Evolutionary conservation across 805 yeast species (phyloP), one percentile per base, ranked within the genome.

Genomic region (Saccharomycopsis malanga): DNA sequence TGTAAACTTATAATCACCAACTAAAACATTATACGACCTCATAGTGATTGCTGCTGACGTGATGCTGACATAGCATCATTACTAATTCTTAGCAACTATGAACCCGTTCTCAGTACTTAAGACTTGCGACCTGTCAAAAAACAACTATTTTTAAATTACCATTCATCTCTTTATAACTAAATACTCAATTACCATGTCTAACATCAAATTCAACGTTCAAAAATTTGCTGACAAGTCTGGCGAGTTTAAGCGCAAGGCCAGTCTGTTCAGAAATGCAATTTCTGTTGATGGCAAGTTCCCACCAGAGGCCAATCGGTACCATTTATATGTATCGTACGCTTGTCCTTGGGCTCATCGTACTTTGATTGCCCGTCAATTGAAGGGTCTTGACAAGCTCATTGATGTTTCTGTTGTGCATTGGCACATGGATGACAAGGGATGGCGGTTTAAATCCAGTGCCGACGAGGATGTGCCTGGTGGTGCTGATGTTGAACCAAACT

Each of bases 331-430:
- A 9, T 83, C 93, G 0, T 70, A 73, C 42, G 96, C 96, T 1
- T 91, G 98, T 65, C 98, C 98, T 3, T 91, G 97, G 77, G 97
- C 97, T 1, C 95, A 87, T 60, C 73, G 98, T 53, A 78, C 89
- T 0, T 69, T 89, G 49, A 81, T 87, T 45, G 72, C 81, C 2
- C 68, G 96, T 45, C 64, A 73, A 10, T 68, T 91, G 53, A 87
- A 88, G 67, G 95, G 96, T 1, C 63, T 83, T 42, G 62, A 69
- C n/a, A 70, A 69, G 45, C 59, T 69, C 32, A 71, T 70, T 46
- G 59, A 67, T 42, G 71, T 81, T 27, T 78, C 89, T 18, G 87
- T 87, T 34, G 97, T 91, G 10, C 94, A 88, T 63, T 88, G 96
- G 91, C 81, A 79, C 58, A 74, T 91, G 83, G 96, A 84, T 54